Conservation (phyloP, 23 red algal species). For the Gracilaria gracilis region DNA sequence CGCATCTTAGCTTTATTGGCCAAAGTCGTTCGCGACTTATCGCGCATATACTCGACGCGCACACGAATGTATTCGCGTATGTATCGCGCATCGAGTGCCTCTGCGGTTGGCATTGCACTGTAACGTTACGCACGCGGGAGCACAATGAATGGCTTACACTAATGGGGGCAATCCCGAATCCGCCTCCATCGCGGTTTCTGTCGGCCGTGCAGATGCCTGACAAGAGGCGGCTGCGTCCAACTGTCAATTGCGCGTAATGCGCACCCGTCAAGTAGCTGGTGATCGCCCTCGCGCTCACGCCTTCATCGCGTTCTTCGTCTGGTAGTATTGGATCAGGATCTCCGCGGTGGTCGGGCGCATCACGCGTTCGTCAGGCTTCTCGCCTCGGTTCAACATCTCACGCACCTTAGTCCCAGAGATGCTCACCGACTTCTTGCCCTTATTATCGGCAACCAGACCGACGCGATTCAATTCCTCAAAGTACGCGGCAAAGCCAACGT, state of each 20-base stretch:
- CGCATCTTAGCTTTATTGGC: slow-evolving; percentile 16
- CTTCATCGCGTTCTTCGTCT: slow-evolving; percentile 73
- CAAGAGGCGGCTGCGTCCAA: not conserved
- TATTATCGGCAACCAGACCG: slow-evolving; percentile 81
- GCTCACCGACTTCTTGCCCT: slow-evolving; percentile 87
- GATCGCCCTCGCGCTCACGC: slow-evolving; percentile 30
- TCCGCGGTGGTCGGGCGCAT: slow-evolving; percentile 88
- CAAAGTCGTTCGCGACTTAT: not conserved
- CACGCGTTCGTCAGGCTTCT: slow-evolving; percentile 92
- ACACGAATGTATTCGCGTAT: not conserved
- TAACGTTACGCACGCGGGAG: not conserved
- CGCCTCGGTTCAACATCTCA: slow-evolving; percentile 81
- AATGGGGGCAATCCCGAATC: not conserved
- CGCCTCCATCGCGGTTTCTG: not conserved
- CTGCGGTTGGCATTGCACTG: not conserved
- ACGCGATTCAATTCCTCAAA: slow-evolving; percentile 93
- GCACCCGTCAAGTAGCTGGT: not conserved
- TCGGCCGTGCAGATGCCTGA: not conserved
- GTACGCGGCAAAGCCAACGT: slow-evolving; percentile 96
- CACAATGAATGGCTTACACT: slow-evolving; percentile 38
- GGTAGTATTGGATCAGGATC: slow-evolving; percentile 90
- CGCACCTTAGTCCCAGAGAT: slow-evolving; percentile 95
- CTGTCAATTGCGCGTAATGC: not conserved
- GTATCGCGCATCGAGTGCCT: not conserved
- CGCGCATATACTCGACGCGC: not conserved